A percentile compares a stretch with the other conserved stretches of the same genome.
phyloP scores from a whole-genome alignment of 371 early-diverging fungal genomes.

The Actinomortierella ambigua region DNA sequence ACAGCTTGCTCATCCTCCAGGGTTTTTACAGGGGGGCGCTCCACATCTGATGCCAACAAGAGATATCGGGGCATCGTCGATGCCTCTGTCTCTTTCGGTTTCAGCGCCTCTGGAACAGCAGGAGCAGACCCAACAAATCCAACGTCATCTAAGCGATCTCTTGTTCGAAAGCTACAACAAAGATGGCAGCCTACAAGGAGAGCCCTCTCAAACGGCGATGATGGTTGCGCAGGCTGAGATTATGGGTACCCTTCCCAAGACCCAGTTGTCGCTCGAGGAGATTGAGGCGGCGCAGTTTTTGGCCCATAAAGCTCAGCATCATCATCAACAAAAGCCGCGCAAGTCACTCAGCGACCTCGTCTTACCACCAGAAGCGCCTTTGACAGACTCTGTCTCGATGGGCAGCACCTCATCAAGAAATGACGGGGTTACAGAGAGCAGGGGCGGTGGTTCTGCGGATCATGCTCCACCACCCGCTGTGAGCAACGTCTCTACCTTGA shows the following conservation, averaged over 20 bases:
- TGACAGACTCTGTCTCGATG: neutral
- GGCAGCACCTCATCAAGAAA: neutral
- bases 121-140: slow-evolving; percentile 28
- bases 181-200: neutral
- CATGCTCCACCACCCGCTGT: neutral
- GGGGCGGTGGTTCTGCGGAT: neutral
- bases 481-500: neutral
- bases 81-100: too few species aligned
- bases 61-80: too few species aligned
- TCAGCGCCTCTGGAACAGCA: slow-evolving; percentile 4
- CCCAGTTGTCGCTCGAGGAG: slow-evolving; percentile 25
- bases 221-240: slow-evolving; percentile 4
- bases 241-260: neutral
- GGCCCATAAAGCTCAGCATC: slow-evolving; percentile 17
- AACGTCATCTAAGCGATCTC: slow-evolving; percentile 35
- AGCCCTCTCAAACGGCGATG: neutral
- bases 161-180: slow-evolving; percentile 18
- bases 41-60: too few species aligned
- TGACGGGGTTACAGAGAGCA: too few species aligned
- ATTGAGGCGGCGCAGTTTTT: slow-evolving; percentile 35
- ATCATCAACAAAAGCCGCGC: neutral
- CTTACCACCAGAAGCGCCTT: slow-evolving; percentile 7
- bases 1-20: neutral
- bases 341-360: slow-evolving; percentile 19
- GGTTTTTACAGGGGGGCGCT: neutral